Percentiles rank a stretch among this genome's conserved stretches.
phyloP scores from a whole-genome alignment of 2,329 filamentous ascomycete genomes.

The Rutstroemia sp. region DNA sequence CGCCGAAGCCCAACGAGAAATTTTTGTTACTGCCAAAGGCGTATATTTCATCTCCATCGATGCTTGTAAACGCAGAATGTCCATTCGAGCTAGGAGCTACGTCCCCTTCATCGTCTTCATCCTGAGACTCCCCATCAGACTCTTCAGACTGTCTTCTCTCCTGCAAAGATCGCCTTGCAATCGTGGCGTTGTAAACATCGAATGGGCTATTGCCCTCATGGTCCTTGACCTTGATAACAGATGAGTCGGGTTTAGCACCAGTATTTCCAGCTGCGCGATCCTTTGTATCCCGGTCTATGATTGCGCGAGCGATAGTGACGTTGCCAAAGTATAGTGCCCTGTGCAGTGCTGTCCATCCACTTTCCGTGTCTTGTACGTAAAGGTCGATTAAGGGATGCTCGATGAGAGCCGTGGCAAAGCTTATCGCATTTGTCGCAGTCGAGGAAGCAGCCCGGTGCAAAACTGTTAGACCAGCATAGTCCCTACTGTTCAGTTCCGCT shows the following conservation, averaged over 20 bases:
- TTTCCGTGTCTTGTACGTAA: conserved; percentile 81
- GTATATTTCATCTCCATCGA: conserved; percentile 74
- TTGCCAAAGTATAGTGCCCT: conserved; percentile 87
- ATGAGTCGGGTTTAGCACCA: conserved; percentile 52
- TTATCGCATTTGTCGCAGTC: conserved; percentile 56
- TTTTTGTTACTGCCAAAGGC: conserved; percentile 97
- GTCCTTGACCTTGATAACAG: conserved; percentile 90
- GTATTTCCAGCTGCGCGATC: conserved; percentile 38
- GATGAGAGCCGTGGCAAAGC: conserved; percentile 72
- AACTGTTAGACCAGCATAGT: conserved; percentile 73
- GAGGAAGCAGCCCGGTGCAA: conserved; percentile 81
- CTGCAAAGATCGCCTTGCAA: conserved; percentile 65
- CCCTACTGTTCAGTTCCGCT: conserved; percentile 77
- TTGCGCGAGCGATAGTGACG: conserved; percentile 72
- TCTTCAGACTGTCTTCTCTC: conserved; percentile 18
- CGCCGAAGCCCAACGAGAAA: conserved; percentile 83
- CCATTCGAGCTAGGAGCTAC: not conserved
- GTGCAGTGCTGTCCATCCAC: conserved; percentile 92
- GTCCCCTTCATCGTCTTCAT: conserved; percentile 36
- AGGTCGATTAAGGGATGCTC: conserved; percentile 79
- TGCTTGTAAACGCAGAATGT: conserved; percentile 25
- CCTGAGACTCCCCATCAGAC: conserved; percentile 41
- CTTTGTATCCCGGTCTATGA: conserved; percentile 67
- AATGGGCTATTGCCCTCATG: conserved; percentile 91
- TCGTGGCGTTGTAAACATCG: conserved; percentile 84